Conservation (phyloP, 225 moss, liverwort and hornwort genomes). For the Pseudisothecium myosuroides region DNA sequence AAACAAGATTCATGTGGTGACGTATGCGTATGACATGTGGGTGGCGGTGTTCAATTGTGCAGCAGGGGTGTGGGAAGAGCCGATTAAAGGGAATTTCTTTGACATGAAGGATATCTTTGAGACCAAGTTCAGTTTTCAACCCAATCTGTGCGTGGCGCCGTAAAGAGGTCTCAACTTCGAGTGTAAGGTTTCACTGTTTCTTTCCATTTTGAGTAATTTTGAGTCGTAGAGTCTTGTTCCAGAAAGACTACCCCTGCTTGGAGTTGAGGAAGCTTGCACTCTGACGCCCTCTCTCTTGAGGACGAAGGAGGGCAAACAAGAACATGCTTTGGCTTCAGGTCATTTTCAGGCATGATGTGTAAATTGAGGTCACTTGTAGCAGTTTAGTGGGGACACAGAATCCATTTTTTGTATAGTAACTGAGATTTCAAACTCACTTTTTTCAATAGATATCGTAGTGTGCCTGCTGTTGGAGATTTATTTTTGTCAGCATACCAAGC, state of each 20-base stretch:
- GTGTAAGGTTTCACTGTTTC: background rate
- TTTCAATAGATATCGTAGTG: background rate
- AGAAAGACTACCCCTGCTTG: background rate
- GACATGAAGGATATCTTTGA: conserved; percentile 42
- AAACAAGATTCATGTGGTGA: conserved; percentile 24
- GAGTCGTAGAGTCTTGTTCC: background rate
- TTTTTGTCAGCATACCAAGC: background rate
- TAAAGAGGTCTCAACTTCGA: background rate
- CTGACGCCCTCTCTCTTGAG: background rate
- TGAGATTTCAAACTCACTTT: background rate
- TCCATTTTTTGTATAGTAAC: background rate
- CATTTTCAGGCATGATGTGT: background rate
- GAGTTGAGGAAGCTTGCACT: background rate
- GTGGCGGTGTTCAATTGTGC: conserved; percentile 24
- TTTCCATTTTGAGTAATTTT: background rate
- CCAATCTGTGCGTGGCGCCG: conserved; percentile 14
- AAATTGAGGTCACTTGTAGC: background rate
- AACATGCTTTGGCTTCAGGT: background rate
- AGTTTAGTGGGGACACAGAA: background rate
- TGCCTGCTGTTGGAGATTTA: background rate
- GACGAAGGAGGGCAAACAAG: background rate
- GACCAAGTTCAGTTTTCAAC: conserved; percentile 21
- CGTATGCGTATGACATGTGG: conserved; percentile 43
- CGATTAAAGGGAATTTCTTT: conserved; percentile 34
- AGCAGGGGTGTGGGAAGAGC: conserved; percentile 15